Conservation (phyloP, 768 basidiomycete species). For the Psilocybe cyanescens region DNA sequence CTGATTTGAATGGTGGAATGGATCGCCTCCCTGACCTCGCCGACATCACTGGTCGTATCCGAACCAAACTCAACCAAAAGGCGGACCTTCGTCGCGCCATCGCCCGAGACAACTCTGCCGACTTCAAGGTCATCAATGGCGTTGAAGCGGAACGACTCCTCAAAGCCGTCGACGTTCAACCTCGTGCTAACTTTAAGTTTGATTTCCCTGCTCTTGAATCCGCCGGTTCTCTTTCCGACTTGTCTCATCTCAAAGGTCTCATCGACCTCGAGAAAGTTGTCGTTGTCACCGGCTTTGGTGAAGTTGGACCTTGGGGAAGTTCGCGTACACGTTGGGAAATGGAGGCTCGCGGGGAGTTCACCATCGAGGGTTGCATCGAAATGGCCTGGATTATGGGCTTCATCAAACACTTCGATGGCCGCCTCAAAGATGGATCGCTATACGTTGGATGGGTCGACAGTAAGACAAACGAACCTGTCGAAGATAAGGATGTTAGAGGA, state of each 20-base stretch:
- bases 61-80: slow-evolving; percentile 78
- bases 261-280: slow-evolving; percentile 96
- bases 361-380: slow-evolving; percentile 97
- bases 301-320: slow-evolving; percentile 98
- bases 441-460: slow-evolving; percentile 99
- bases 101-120: slow-evolving; percentile 92
- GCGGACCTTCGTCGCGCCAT: slow-evolving; percentile 93
- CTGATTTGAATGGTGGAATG: slow-evolving; percentile 98
- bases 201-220: slow-evolving; percentile 90
- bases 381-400: slow-evolving; percentile 99
- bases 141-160: slow-evolving; percentile 91
- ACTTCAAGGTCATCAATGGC: slow-evolving; percentile 91
- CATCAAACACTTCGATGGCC: slow-evolving; percentile 99
- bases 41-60: slow-evolving; percentile 88
- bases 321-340: slow-evolving; percentile 99
- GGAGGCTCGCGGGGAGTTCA: slow-evolving; percentile 97
- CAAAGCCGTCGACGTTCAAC: slow-evolving; percentile 90
- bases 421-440: slow-evolving; percentile 87
- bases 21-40: slow-evolving; percentile 95
- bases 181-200: slow-evolving; percentile 97
- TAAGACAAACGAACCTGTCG: slow-evolving; percentile 91
- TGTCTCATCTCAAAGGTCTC: slow-evolving; percentile 81
- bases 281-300: slow-evolving; percentile 95
- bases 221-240: slow-evolving; percentile 67
- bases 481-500: slow-evolving; percentile 95